phyloP scores from a whole-genome alignment of 805 yeast species.

The Candida coleopterorum region DNA sequence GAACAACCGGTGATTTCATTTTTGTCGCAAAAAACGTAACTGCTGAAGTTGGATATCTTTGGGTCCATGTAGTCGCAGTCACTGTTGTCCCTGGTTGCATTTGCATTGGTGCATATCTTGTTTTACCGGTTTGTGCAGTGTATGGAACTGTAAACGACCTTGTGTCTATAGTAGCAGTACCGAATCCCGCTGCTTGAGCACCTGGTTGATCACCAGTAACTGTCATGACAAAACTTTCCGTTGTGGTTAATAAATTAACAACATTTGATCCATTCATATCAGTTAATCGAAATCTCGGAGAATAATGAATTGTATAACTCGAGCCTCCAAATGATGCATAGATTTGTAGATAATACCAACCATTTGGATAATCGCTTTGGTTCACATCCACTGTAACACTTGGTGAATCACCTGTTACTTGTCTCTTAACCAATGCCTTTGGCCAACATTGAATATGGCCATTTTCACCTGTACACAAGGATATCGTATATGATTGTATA shows the following conservation, averaged over 20 bases:
- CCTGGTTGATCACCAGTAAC: slow-evolving; percentile 38
- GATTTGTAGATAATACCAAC: slow-evolving; percentile 71
- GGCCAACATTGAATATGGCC: slow-evolving; percentile 36
- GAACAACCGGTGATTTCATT: slow-evolving; percentile 36
- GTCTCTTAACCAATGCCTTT: slow-evolving; percentile 20
- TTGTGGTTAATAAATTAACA: slow-evolving; percentile 36
- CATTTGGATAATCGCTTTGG: slow-evolving; percentile 49
- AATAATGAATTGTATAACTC: slow-evolving; percentile 59
- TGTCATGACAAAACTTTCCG: slow-evolving; percentile 40
- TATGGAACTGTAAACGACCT: slow-evolving; percentile 66
- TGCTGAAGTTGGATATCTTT: slow-evolving; percentile 63
- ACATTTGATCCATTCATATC: slow-evolving; percentile 71
- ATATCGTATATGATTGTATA: slow-evolving; percentile 44
- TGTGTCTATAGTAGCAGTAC: slow-evolving; percentile 21
- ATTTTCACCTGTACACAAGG: slow-evolving; percentile 67
- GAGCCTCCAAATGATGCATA: slow-evolving; percentile 39
- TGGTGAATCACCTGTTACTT: slow-evolving; percentile 8
- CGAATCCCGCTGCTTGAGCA: slow-evolving; percentile 33
- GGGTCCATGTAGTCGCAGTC: slow-evolving; percentile 63
- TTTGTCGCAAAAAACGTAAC: slow-evolving; percentile 50
- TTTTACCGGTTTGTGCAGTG: slow-evolving; percentile 69
- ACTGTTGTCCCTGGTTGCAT: slow-evolving; percentile 71
- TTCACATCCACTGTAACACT: slow-evolving; percentile 41
- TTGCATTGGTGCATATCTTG: slow-evolving; percentile 92
- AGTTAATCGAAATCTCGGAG: slow-evolving; percentile 57